Percentiles rank a stretch among this genome's conserved stretches.
phyloP scores from a whole-genome alignment of 768 basidiomycete species.

The Leucocoprinus birnbaumii region DNA sequence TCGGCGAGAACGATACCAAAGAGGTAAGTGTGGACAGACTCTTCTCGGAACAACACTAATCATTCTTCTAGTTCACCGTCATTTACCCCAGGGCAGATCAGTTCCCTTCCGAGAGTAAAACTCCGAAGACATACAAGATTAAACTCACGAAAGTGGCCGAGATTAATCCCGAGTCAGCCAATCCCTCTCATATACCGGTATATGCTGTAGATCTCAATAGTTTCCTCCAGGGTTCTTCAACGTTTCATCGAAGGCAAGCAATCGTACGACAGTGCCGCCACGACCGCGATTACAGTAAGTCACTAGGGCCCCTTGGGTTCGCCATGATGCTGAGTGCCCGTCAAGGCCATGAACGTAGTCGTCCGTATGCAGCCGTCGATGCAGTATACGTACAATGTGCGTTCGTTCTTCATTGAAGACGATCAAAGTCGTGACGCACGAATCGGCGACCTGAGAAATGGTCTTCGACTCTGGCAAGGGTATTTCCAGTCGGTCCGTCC shows the following conservation, averaged over 20 bases:
- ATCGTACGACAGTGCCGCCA: conserved; percentile 59
- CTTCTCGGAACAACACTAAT: not conserved
- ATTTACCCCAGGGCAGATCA: conserved; percentile 34
- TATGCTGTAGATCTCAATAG: too few relatives aligned
- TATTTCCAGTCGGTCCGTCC: conserved; percentile 83
- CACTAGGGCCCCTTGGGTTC: not conserved
- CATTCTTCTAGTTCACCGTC: conserved; percentile 54
- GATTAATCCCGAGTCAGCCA: conserved; percentile 29
- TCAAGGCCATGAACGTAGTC: conserved; percentile 71
- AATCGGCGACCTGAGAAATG: conserved; percentile 46
- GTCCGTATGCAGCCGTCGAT: conserved; percentile 72
- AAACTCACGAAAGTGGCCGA: conserved; percentile 55
- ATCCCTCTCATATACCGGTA: not conserved
- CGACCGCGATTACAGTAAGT: conserved; percentile 59
- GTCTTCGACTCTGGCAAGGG: conserved; percentile 72
- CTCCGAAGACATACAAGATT: conserved; percentile 69
- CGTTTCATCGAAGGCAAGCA: conserved; percentile 63
- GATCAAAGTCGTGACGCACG: conserved; percentile 27
- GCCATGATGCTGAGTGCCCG: not conserved
- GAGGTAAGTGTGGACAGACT: conserved; percentile 42
- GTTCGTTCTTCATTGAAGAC: conserved; percentile 71
- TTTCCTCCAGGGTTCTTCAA: conserved; percentile 48
- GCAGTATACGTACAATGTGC: conserved; percentile 68
- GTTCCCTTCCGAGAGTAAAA: conserved; percentile 29
- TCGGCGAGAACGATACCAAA: conserved; percentile 48